Conservation (phyloP, 2,329 filamentous ascomycete genomes). For the Colletotrichum kahawae region DNA sequence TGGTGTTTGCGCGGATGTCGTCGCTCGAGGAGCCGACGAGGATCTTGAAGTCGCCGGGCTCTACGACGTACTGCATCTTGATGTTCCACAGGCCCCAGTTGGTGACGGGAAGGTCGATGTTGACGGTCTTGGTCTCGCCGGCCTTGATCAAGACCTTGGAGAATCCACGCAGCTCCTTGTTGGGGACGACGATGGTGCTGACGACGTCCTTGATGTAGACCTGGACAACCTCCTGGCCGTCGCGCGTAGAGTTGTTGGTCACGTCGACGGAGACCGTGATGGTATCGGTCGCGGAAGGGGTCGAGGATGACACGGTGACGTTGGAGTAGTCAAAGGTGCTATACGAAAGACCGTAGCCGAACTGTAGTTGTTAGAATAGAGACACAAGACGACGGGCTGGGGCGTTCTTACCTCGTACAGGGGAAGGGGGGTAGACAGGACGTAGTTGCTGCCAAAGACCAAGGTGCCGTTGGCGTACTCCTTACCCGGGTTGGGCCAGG, state of each 20-base stretch:
- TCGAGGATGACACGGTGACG: conserved; percentile 53
- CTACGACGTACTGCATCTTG: conserved; percentile 75
- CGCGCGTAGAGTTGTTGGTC: conserved; percentile 61
- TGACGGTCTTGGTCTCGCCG: conserved; percentile 59
- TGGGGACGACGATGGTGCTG: conserved; percentile 67
- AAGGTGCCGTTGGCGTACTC: conserved; percentile 63
- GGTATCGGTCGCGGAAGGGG: conserved; percentile 52
- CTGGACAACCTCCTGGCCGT: conserved; percentile 72
- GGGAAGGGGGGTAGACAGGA: conserved; percentile 62
- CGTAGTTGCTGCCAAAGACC: conserved; percentile 69
- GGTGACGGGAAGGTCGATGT: conserved; percentile 60
- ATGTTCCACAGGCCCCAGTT: conserved; percentile 62
- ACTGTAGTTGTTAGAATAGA: conserved; percentile 39
- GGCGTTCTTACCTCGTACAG: conserved; percentile 50
- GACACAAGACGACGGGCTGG: not conserved
- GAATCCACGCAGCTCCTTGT: conserved; percentile 70
- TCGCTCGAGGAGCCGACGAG: conserved; percentile 65
- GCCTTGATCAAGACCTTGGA: conserved; percentile 67
- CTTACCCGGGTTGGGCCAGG: conserved; percentile 55
- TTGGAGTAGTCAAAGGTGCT: conserved; percentile 65
- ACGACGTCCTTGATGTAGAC: conserved; percentile 69
- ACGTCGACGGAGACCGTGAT: conserved; percentile 65
- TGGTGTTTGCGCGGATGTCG: conserved; percentile 61
- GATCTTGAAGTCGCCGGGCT: conserved; percentile 71
- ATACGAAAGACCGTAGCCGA: conserved; percentile 72